phyloP scores from a whole-genome alignment of 2,329 filamentous ascomycete species.

The Claviceps capensis region DNA sequence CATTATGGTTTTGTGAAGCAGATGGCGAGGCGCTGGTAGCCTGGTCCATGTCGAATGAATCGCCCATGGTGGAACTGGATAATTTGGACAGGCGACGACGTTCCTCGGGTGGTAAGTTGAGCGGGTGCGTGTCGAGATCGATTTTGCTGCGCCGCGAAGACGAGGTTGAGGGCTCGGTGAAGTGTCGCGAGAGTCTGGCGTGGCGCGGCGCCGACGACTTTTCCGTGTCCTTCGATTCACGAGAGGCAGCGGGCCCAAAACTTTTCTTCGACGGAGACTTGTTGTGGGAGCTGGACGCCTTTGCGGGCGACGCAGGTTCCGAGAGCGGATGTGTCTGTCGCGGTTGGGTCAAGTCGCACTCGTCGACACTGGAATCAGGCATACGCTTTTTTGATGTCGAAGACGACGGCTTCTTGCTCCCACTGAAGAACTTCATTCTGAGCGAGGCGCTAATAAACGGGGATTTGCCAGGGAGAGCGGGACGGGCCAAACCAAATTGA shows the following conservation, averaged over 20 bases:
- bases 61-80: slow-evolving; percentile 42
- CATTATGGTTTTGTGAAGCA: slow-evolving; percentile 23
- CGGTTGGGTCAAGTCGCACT: slow-evolving; percentile 22
- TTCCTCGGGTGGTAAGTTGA: slow-evolving; percentile 85
- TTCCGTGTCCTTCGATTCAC: slow-evolving; percentile 10
- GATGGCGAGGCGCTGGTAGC: slow-evolving; percentile 40
- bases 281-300: slow-evolving; percentile 19
- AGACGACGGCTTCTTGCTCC: slow-evolving; percentile 25
- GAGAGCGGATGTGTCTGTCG: slow-evolving; percentile 18
- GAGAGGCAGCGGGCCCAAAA: slow-evolving; percentile 19
- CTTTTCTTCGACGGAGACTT: slow-evolving; percentile 16
- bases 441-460: slow-evolving; percentile 7
- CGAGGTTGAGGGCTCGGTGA: slow-evolving; percentile 32
- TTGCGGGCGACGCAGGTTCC: slow-evolving; percentile 25
- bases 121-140: slow-evolving; percentile 65
- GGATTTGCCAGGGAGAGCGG: slow-evolving; percentile 3
- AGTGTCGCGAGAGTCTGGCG: slow-evolving; percentile 33
- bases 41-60: slow-evolving; percentile 65
- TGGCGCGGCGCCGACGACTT: slow-evolving; percentile 16
- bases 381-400: slow-evolving; percentile 25
- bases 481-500: slow-evolving; percentile 10
- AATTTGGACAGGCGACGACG: slow-evolving; percentile 61
- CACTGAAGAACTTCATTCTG: slow-evolving; percentile 37
- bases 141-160: slow-evolving; percentile 38
- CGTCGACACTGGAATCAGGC: slow-evolving; percentile 20